phyloP scores from a whole-genome alignment of 2,329 filamentous ascomycete genomes.

The Ophiostoma himal-ulmi region DNA sequence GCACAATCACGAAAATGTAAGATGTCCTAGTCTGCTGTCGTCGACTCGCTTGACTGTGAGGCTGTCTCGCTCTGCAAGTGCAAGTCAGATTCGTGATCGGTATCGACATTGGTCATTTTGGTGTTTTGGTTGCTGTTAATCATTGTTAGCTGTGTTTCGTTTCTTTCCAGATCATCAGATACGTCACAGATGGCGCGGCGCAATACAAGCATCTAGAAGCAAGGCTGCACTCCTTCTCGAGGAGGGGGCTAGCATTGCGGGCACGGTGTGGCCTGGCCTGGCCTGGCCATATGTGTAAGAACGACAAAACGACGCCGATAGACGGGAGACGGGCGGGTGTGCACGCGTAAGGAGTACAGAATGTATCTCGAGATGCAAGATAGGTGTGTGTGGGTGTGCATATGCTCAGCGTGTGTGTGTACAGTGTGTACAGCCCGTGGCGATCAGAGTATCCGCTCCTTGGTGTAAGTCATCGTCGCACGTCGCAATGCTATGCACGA shows the following conservation, averaged over 20 bases:
- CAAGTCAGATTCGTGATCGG: not conserved
- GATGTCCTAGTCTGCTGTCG: not conserved
- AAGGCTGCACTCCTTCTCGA: not conserved
- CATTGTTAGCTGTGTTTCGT: not conserved
- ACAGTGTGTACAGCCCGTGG: not conserved
- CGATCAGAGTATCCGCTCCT: constrained; percentile 10
- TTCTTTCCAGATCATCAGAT: not conserved
- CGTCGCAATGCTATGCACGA: constrained; percentile 11
- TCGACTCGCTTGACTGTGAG: not conserved
- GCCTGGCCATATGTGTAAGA: constrained; percentile 7
- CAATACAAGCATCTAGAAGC: not conserved
- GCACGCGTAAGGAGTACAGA: constrained; percentile 3
- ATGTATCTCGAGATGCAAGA: not conserved
- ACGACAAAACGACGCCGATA: constrained; percentile 10
- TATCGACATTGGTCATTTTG: not conserved
- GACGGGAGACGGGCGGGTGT: constrained; percentile 12
- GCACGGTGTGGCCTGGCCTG: not conserved
- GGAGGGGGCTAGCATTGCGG: not conserved
- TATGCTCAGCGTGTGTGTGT: constrained; percentile 1
- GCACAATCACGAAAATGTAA: constrained; percentile 1
- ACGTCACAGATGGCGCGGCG: constrained; percentile 14
- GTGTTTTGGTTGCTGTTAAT: not conserved
- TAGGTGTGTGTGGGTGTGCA: not conserved
- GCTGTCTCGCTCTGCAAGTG: not conserved
- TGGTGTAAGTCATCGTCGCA: constrained; percentile 8